Evolutionary conservation across 169 alveolate species (phyloP).

Genomic region (Pseudocohnilembus persalinus): DNA sequence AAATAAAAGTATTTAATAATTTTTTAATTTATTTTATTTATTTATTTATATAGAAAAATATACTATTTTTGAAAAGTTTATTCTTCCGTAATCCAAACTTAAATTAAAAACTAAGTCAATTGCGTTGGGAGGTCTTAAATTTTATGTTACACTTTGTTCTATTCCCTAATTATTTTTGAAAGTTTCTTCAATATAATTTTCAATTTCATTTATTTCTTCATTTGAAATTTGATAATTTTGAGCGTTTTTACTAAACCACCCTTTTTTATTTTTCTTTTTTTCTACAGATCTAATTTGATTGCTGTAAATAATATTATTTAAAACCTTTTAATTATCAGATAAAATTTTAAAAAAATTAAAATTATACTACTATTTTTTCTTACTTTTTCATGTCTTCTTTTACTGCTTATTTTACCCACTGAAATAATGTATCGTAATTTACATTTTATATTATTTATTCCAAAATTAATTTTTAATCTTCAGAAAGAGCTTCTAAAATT

Average conservation of each 20-base stretch:
- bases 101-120: neutral
- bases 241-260: neutral
- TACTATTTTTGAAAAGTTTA: neutral
- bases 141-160: neutral
- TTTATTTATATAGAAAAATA: neutral
- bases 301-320: no score
- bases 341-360: no score
- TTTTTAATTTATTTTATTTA: no score
- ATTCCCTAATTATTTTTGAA: neutral
- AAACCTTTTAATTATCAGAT: no score
- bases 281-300: conserved; percentile 5
- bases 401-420: conserved; percentile 16
- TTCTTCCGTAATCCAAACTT: neutral
- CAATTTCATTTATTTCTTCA: neutral
- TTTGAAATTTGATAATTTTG: neutral
- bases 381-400: conserved; percentile 9
- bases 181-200: neutral
- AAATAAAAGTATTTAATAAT: no score
- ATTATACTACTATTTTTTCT: no score
- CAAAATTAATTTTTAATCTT: neutral
- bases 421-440: conserved; percentile 7
- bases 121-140: neutral
- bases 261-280: conserved; percentile 14
- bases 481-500: neutral
- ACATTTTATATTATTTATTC: neutral